phyloP scores from a whole-genome alignment of 2,329 filamentous ascomycete species.

The Colletotrichum sp. region DNA sequence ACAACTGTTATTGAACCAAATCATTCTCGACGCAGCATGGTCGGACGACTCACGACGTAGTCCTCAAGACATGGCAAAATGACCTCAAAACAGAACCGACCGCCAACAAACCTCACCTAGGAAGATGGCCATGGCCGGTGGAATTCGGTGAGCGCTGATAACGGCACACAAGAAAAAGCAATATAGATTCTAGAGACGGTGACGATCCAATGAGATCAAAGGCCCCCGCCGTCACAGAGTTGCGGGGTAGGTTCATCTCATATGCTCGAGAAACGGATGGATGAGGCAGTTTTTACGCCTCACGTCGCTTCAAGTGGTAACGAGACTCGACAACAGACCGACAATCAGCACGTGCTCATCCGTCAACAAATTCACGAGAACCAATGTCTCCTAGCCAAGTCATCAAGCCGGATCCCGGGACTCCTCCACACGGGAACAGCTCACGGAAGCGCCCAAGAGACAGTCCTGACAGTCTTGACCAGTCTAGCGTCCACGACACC shows the following conservation, averaged over 20 bases:
- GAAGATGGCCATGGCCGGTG: rapidly evolving
- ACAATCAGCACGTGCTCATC: neutral
- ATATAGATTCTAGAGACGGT: rapidly evolving
- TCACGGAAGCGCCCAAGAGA: neutral
- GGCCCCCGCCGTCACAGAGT: neutral
- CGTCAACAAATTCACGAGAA: neutral
- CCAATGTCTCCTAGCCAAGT: neutral
- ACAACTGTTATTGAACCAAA: neutral
- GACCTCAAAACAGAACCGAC: rapidly evolving
- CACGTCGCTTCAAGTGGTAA: neutral
- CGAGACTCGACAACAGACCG: neutral
- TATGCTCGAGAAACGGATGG: neutral
- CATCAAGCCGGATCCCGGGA: neutral
- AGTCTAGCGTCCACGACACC: neutral
- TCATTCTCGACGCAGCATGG: neutral
- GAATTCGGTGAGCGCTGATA: neutral
- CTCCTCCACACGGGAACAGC: neutral
- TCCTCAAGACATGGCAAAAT: neutral
- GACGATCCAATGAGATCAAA: neutral
- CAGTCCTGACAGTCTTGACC: neutral
- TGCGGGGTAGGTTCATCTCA: neutral
- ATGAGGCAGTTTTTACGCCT: rapidly evolving
- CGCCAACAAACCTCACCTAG: neutral
- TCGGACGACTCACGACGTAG: neutral
- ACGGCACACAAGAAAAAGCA: neutral